Percentiles rank a stretch among this genome's conserved stretches.
Evolutionary conservation across 2,329 filamentous ascomycete genomes (phyloP).

Genomic region (Anthostomella pinea): DNA sequence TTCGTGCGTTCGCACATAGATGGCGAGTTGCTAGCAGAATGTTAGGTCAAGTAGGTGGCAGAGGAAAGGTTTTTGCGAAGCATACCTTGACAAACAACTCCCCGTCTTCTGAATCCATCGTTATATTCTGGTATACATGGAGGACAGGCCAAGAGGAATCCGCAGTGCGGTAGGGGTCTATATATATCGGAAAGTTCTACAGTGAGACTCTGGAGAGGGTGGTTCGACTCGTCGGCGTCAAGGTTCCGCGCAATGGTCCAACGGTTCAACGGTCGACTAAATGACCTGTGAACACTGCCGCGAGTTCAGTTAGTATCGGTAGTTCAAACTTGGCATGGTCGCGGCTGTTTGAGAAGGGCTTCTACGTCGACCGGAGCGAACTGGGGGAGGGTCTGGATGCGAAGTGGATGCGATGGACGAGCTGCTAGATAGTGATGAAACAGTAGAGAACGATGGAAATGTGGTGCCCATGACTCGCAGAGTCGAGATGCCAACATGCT

Average conservation of each 20-base stretch:
- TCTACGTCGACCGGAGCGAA: slow-evolving; percentile 10
- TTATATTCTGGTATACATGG: slow-evolving; percentile 51
- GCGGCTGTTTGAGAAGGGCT: slow-evolving; percentile 9
- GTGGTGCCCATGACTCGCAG: slow-evolving; percentile 22
- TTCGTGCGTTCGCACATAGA: slow-evolving; percentile 95
- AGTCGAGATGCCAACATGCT: slow-evolving; percentile 12
- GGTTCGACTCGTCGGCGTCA: slow-evolving; percentile 12
- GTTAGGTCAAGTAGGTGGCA: slow-evolving; percentile 72
- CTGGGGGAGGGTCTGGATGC: slow-evolving; percentile 4
- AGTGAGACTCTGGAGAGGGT: slow-evolving; percentile 9
- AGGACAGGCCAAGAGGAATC: slow-evolving; percentile 13
- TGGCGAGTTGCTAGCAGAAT: slow-evolving; percentile 78
- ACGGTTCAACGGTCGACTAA: slow-evolving; percentile 11
- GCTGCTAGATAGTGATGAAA: slow-evolving; percentile 16
- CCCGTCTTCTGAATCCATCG: slow-evolving; percentile 87
- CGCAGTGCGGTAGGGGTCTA: slow-evolving; percentile 6
- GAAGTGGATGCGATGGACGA: slow-evolving; percentile 7
- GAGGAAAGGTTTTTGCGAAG: slow-evolving; percentile 28
- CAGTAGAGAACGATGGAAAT: slow-evolving; percentile 5
- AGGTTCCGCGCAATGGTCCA: slow-evolving; percentile 6
- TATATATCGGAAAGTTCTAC: slow-evolving; percentile 5
- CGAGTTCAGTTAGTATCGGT: no score
- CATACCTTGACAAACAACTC: slow-evolving; percentile 83
- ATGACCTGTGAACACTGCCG: slow-evolving; percentile 16
- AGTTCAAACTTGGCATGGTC: slow-evolving; percentile 14